Conservation (phyloP, 1,284 basidiomycete genomes). For the Porodaedalea pini region DNA sequence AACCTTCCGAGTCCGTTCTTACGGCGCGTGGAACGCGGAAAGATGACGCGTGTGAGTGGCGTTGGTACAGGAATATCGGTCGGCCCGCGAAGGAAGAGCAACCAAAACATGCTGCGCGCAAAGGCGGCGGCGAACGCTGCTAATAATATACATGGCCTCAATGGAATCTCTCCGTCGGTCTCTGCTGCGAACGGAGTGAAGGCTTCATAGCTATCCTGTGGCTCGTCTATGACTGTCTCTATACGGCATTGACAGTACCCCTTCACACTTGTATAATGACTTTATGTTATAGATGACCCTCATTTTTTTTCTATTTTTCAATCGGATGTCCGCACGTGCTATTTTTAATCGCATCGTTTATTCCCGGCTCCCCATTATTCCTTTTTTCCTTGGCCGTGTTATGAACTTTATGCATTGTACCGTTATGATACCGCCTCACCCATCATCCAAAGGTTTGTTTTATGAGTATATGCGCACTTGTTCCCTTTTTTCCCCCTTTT, state of each 20-base stretch:
- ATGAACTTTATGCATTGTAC: conserved; percentile 1
- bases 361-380: not conserved
- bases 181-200: not conserved
- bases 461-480: not conserved
- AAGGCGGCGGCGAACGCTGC: conserved; percentile 63
- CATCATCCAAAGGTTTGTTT: not conserved
- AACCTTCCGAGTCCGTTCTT: conserved; percentile 83
- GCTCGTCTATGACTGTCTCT: too few species aligned
- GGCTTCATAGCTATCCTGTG: not conserved
- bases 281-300: conserved; percentile 2
- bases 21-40: conserved; percentile 46
- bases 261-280: not conserved
- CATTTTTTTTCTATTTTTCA: not conserved
- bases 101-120: conserved; percentile 50
- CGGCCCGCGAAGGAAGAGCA: conserved; percentile 42
- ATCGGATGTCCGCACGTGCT: conserved; percentile 1
- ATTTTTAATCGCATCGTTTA: not conserved
- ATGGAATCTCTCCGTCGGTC: not conserved
- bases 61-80: conserved; percentile 24
- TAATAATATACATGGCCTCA: conserved; percentile 20
- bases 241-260: not conserved
- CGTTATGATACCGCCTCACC: not conserved
- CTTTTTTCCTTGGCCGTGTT: not conserved
- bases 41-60: conserved; percentile 22
- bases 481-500: not conserved